Evolutionary conservation across 208 protist genomes (phyloP).

Genomic region (Leishmania gerbilli): DNA sequence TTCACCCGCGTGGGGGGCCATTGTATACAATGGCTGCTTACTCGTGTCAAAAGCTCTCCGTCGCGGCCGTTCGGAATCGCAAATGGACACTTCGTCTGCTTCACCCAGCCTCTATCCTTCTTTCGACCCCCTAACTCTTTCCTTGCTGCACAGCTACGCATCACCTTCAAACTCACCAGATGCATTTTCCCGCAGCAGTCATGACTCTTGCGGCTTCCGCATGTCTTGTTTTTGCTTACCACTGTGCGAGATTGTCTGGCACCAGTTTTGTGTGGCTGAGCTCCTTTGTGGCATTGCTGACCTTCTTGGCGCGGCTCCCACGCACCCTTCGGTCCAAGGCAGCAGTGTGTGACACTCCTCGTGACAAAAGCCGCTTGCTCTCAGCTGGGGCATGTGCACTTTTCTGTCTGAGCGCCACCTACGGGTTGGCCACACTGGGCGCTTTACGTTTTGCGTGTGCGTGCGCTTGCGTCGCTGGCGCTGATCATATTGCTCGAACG

Average conservation of each 20-base stretch:
- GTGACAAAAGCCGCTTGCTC: conserved; percentile 1
- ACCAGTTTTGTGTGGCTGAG: conserved; percentile 24
- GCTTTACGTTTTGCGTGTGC: conserved; percentile 16
- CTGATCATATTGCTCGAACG: conserved; percentile 9
- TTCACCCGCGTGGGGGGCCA: background rate
- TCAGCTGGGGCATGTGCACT: conserved; percentile 15
- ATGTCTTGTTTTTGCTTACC: conserved; percentile 21
- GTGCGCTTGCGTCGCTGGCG: conserved; percentile 7
- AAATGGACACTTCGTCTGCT: background rate
- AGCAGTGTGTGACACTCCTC: background rate
- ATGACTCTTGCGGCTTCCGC: conserved; percentile 7
- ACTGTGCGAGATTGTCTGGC: conserved; percentile 6
- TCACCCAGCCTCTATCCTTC: background rate
- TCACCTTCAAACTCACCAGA: background rate
- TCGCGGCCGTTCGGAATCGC: background rate
- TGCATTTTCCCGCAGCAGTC: background rate
- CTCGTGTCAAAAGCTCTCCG: background rate
- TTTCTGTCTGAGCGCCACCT: conserved; percentile 11
- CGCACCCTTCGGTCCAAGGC: background rate
- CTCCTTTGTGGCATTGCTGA: conserved; percentile 18
- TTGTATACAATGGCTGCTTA: background rate
- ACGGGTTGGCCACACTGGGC: conserved; percentile 23
- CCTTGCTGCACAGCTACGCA: background rate
- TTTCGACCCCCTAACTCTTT: background rate
- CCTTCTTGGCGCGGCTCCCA: conserved; percentile 13